A percentile compares a stretch with the other conserved stretches of the same genome.
Conservation (phyloP, 176 grass and related monocot species). For the Secale cereale region DNA sequence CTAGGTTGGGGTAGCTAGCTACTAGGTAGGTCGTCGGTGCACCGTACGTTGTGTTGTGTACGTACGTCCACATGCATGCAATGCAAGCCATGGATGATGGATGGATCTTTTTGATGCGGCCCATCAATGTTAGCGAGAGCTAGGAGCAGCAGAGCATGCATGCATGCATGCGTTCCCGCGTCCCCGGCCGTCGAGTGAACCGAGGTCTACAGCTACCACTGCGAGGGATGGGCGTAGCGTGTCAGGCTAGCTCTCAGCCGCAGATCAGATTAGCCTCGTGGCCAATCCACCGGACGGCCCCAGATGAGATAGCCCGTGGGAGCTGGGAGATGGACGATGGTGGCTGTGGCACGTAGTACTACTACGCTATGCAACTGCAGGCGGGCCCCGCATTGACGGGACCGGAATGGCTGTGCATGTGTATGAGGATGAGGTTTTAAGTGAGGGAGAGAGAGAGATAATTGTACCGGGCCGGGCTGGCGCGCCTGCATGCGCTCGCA, state of each 20-base stretch:
- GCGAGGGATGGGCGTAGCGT: too few species aligned
- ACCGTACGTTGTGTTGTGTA: too few species aligned
- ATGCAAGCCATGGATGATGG: too few species aligned
- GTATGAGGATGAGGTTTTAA: neutral
- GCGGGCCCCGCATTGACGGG: neutral
- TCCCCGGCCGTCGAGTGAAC: too few species aligned
- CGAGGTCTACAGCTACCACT: too few species aligned
- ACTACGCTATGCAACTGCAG: neutral
- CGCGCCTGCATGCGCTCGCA: neutral
- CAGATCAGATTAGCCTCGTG: neutral
- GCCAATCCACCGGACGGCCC: neutral
- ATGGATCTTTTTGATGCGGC: too few species aligned
- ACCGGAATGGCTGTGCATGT: neutral
- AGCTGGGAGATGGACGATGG: neutral
- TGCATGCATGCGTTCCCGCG: too few species aligned
- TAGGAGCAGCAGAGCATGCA: too few species aligned
- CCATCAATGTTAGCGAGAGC: too few species aligned
- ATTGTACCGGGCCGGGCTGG: neutral
- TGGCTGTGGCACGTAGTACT: neutral
- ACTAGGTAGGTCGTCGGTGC: neutral
- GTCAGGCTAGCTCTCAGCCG: neutral
- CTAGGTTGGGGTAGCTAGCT: neutral
- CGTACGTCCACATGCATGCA: too few species aligned
- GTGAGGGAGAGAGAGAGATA: neutral
- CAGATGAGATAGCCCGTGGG: neutral